A percentile compares a stretch with the other conserved stretches of the same genome.
These are phyloP conservation scores for Talaromyces proteolyticus DNA, from an alignment of 495 filamentous ascomycete species.

Conservation along the genomic window DNA sequence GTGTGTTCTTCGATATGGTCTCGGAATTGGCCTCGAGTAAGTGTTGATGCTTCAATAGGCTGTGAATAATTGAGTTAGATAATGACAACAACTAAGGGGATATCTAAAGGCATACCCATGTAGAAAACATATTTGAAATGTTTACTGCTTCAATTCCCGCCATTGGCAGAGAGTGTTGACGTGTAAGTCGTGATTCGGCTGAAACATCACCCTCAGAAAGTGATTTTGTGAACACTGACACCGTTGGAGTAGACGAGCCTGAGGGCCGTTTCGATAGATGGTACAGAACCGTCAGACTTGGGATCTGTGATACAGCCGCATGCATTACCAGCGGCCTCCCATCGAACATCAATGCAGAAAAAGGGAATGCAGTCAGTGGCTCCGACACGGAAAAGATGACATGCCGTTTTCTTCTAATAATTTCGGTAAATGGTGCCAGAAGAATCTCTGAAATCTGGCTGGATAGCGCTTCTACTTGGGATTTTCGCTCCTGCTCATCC, in stretches of 20 bases:
- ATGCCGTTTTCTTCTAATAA: slow-evolving; percentile 16
- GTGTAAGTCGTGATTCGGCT: neutral
- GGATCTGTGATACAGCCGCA: slow-evolving; percentile 18
- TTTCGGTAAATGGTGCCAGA: slow-evolving; percentile 15
- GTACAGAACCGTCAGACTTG: slow-evolving; percentile 21
- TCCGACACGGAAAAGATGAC: slow-evolving; percentile 22
- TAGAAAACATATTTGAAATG: slow-evolving; percentile 19
- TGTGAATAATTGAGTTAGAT: neutral
- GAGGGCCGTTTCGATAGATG: slow-evolving; percentile 17
- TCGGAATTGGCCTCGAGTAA: slow-evolving; percentile 16
- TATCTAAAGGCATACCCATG: slow-evolving; percentile 9
- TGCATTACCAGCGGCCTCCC: slow-evolving; percentile 18
- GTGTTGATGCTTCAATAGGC: slow-evolving; percentile 19
- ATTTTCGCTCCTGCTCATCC: slow-evolving; percentile 13
- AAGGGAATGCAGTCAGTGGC: slow-evolving; percentile 22
- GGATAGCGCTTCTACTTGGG: slow-evolving; percentile 7
- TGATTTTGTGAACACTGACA: slow-evolving; percentile 23
- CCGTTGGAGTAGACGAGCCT: slow-evolving; percentile 11
- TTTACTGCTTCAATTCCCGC: slow-evolving; percentile 23
- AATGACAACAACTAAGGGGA: neutral
- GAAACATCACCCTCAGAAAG: slow-evolving; percentile 1
- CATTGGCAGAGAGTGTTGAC: slow-evolving; percentile 18
- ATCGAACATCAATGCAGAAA: slow-evolving; percentile 16
- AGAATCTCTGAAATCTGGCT: slow-evolving; percentile 13
- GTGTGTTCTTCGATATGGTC: slow-evolving; percentile 16